Base-by-base conservation (phyloP, 257 asterid species). In the Marsdenia floribunda region DNA sequence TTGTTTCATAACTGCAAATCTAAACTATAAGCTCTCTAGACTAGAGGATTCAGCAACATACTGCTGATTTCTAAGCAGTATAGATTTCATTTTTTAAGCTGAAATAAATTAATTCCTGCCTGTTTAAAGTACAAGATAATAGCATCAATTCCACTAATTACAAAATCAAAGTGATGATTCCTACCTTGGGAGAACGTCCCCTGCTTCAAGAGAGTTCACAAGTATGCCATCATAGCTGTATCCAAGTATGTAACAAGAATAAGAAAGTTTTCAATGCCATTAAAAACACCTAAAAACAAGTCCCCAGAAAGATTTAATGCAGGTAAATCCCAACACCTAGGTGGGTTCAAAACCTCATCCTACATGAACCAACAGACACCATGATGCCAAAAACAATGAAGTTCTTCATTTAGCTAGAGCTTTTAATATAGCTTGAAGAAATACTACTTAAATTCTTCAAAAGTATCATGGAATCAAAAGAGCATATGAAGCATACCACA, bases 211-310 rank as follows among this genome's bases (percentile, higher is more conserved):
- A 79, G 97, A 91, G 85, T 85, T 95, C 85, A 91, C 91, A 11
- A 95, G 86, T 83, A 95, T 35, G 84, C 91, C 96, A 77, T 90
- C 88, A 59, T 92, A 95, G 87, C 99, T 95, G 91, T 89, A 83
- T 66, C 72, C 52, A 68, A 35, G 71, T 61, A 81, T 22, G 49
- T 5, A 35, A 69, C 38, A 44, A 79, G 44, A 55, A 71, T 65
- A 68, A 33, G 13, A 74, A 59, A 24, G 16, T 64, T 55, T 46
- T 21, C 6, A 38, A 52, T 71, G n/a, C 58, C 42, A 69, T n/a
- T 29, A 29, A 71, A 35, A 52, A 47, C 14, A 50, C 18, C 6
- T 26, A 50, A 50, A 26, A 70, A 7, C 29, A 50, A 42, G 13
- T 50, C n/a, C 15, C 44, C 10, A 49, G 40, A 14, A 18, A 65